Base-by-base conservation (phyloP, 768 basidiomycete genomes). In the Xerocomus potaroensis region DNA sequence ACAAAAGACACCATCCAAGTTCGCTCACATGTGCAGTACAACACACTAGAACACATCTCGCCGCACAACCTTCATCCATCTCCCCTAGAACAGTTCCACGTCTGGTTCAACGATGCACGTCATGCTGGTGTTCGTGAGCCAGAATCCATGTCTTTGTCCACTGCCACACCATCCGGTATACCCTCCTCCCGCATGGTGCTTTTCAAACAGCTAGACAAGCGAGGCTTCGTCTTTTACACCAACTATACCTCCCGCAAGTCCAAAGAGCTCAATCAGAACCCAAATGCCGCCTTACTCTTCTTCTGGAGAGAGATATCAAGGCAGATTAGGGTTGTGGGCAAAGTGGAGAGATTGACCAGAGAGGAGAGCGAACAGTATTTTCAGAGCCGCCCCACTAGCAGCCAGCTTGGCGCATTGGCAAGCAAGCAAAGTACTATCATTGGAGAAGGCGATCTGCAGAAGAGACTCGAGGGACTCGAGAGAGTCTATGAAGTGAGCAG, bases 161-260 rank as follows among this genome's bases (percentile, higher is more conserved):
- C 91, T 42, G 79, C 80, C 9, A 81, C 87, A 1, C 62, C 76
- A 14, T 54, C 68, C 1, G 91, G 88, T 29, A 78, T 93, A 52
- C 95, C 95, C 21, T 91, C 90, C 30, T 81, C 86, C 10, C 82
- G 95, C 54, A 78, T 90, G 67, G 93, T 97, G 45, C 82, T 97
- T 49, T 81, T 98, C 61, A 96, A 94, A 68, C 80, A 91, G 61
- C 80, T 91, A 58, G 96, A 98, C 72, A 60, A 75, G 24, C 80
- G 74, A 45, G 96, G 96, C 41, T 97, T 98, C 71, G 80, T 95
- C 47, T 96, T 97, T 72, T 99, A 79, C 76, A 98, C 95, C 26
- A 99, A 99, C 69, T 98, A 98, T 71, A 79, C 82, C 32, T 95
- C 92, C 10, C 81, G 94, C 54, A 99, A 98, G 70, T 92, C 91